Conservation (phyloP, 176 grass and related monocot genomes). For the Phragmites australis region DNA sequence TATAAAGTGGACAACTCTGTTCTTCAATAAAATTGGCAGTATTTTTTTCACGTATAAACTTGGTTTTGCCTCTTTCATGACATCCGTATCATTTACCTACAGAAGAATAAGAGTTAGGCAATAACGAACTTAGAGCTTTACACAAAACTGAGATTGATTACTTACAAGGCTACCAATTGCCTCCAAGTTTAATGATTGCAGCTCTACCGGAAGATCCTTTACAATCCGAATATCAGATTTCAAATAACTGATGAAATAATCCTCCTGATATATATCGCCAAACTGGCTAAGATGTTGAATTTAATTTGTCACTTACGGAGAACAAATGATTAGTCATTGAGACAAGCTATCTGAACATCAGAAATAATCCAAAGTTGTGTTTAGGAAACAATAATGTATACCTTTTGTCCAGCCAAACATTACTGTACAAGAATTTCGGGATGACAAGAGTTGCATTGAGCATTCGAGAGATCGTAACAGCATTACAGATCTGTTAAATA, state of each 20-base stretch:
- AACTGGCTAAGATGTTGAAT: conserved; percentile 90
- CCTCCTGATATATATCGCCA: conserved; percentile 99
- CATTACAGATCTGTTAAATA: conserved; percentile 89
- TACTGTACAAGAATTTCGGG: conserved; percentile 88
- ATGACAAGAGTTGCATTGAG: conserved; percentile 94
- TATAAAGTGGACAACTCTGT: conserved; percentile 89
- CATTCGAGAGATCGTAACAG: conserved; percentile 72
- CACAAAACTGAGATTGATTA: conserved; percentile 13
- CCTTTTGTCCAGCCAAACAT: conserved; percentile 96
- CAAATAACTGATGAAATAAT: conserved; percentile 94
- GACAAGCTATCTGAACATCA: conserved; percentile 18
- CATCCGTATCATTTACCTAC: conserved; percentile 89
- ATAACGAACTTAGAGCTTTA: conserved; percentile 21
- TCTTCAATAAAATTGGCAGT: conserved; percentile 84
- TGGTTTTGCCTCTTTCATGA: conserved; percentile 96
- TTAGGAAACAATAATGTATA: conserved; percentile 29
- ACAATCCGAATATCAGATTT: conserved; percentile 89
- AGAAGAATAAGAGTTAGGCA: conserved; percentile 36
- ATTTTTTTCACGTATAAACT: conserved; percentile 89
- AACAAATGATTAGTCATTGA: conserved; percentile 14
- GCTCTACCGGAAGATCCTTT: conserved; percentile 77
- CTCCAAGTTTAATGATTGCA: conserved; percentile 88
- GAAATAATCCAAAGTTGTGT: not conserved
- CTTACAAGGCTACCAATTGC: conserved; percentile 89
- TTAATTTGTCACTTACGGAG: conserved; percentile 49